These are phyloP conservation scores for Solanum corneliomulleri DNA, from an alignment of 257 asterid genomes.

Conservation along the genomic window DNA sequence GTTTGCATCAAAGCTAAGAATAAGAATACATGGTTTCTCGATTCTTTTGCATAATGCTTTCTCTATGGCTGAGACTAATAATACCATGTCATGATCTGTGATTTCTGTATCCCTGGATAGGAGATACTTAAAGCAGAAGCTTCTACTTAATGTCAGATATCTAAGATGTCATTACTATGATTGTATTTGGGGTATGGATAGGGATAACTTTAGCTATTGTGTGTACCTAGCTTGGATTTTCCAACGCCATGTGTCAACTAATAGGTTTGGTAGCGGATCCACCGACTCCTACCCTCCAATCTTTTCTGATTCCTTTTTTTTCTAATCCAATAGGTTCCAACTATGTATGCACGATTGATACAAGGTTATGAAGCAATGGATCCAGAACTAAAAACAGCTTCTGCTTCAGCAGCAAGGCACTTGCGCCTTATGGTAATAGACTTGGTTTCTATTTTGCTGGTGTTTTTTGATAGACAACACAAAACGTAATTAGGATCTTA, in stretches of 20 bases:
- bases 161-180: not conserved
- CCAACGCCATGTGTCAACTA: not conserved
- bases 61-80: not conserved
- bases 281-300: not conserved
- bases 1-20: not conserved
- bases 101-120: not conserved
- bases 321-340: slow-evolving; percentile 57
- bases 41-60: not conserved
- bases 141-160: not conserved
- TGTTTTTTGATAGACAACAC: not conserved
- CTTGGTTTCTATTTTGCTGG: not conserved
- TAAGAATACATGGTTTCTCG: not conserved
- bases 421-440: slow-evolving; percentile 86
- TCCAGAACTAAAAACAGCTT: slow-evolving; percentile 46
- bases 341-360: slow-evolving; percentile 87
- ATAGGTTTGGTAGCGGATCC: not conserved
- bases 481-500: not conserved
- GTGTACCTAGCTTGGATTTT: not conserved
- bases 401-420: slow-evolving; percentile 67
- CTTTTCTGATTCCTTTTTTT: not conserved
- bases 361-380: slow-evolving; percentile 97
- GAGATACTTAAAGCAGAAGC: not conserved
- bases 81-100: not conserved
- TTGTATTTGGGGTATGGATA: not conserved
- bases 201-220: not conserved